These are phyloP conservation scores for Colletotrichum sp. DNA, from an alignment of 2,329 filamentous ascomycete genomes.

Conservation along the genomic window DNA sequence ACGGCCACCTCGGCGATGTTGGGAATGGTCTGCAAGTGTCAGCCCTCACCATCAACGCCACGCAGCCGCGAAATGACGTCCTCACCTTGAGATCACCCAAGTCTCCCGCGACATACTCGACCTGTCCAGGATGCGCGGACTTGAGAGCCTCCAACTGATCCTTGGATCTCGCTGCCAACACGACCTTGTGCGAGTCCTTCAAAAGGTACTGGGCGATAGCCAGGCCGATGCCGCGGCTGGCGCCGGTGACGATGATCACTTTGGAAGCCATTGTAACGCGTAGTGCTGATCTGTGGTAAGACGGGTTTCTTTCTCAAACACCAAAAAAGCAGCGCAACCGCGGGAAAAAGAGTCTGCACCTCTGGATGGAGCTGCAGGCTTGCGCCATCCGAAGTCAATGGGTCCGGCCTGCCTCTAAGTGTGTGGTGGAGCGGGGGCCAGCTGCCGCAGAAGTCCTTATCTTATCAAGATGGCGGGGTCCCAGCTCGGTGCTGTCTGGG, in stretches of 20 bases:
- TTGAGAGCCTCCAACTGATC: slow-evolving; percentile 56
- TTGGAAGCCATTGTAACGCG: slow-evolving; percentile 56
- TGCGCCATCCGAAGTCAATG: background rate
- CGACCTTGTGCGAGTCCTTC: slow-evolving; percentile 59
- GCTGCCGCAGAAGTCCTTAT: background rate
- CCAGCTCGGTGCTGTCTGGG: background rate
- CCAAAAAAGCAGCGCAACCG: background rate
- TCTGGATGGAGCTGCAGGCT: background rate
- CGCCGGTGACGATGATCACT: slow-evolving; percentile 73
- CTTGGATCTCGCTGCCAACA: slow-evolving; percentile 61
- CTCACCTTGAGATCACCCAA: slow-evolving; percentile 57
- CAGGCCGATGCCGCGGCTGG: slow-evolving; percentile 67
- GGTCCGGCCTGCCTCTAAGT: background rate
- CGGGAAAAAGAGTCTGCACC: background rate
- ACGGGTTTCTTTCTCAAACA: background rate
- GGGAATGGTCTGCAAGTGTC: slow-evolving; percentile 52
- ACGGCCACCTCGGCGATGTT: slow-evolving; percentile 71
- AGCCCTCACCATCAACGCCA: background rate
- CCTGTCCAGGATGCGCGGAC: slow-evolving; percentile 54
- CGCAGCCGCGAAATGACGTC: background rate
- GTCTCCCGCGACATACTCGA: slow-evolving; percentile 63
- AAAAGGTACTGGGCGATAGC: slow-evolving; percentile 60
- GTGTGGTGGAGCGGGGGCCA: slow-evolving; percentile 2
- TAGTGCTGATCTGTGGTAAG: background rate
- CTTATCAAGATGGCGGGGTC: background rate